phyloP scores from a whole-genome alignment of 2,329 filamentous ascomycete species.

The Fusarium buharicum region DNA sequence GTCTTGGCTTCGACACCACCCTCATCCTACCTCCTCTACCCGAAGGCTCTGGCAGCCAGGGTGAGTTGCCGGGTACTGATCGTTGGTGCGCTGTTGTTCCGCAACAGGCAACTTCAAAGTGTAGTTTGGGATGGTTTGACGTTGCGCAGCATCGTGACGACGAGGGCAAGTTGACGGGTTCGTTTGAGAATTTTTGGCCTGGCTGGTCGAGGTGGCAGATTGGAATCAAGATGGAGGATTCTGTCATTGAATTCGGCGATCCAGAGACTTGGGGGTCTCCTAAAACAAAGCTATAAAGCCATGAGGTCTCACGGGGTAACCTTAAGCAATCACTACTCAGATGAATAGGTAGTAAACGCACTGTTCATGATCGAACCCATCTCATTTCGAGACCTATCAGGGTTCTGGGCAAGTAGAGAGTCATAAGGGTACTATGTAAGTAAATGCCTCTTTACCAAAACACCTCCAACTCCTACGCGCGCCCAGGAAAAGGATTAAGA shows the following conservation, averaged over 20 bases:
- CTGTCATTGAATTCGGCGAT: slow-evolving; percentile 47
- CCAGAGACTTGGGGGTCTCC: slow-evolving; percentile 46
- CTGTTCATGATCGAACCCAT: slow-evolving; percentile 24
- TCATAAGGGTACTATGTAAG: slow-evolving; percentile 24
- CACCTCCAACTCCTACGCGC: slow-evolving; percentile 42
- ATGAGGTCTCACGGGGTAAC: background rate
- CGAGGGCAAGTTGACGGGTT: slow-evolving; percentile 28
- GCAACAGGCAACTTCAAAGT: slow-evolving; percentile 43
- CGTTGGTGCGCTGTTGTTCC: slow-evolving; percentile 57
- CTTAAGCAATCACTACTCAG: background rate
- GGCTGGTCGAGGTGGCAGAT: slow-evolving; percentile 58
- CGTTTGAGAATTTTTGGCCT: slow-evolving; percentile 60
- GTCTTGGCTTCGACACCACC: slow-evolving; percentile 55
- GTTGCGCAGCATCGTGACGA: slow-evolving; percentile 53
- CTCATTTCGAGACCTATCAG: slow-evolving; percentile 23
- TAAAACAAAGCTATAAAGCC: slow-evolving; percentile 22
- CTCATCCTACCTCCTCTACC: slow-evolving; percentile 63
- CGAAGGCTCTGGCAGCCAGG: slow-evolving; percentile 50
- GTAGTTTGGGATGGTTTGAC: slow-evolving; percentile 60
- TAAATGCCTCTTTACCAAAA: slow-evolving; percentile 37
- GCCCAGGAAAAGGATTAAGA: slow-evolving; percentile 7
- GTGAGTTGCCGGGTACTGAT: slow-evolving; percentile 58
- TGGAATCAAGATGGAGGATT: slow-evolving; percentile 53
- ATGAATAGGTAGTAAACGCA: background rate
- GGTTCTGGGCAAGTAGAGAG: slow-evolving; percentile 15